A percentile compares a stretch with the other conserved stretches of the same genome.
Conservation (phyloP, 202 grass and related monocot species). For the Elaeis oleifera region DNA sequence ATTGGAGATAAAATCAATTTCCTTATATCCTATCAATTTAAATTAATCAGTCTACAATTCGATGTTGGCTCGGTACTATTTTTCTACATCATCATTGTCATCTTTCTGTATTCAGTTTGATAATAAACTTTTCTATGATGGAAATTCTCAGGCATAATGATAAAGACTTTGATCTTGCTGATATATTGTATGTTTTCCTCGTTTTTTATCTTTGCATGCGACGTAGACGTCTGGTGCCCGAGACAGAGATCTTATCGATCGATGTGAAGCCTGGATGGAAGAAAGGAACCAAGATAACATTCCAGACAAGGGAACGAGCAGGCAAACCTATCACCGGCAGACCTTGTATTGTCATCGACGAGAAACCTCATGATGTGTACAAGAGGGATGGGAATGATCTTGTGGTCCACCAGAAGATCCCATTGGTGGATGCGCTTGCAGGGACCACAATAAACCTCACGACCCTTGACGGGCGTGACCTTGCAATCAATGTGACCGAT, state of each 20-base stretch:
- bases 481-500: conserved; percentile 68
- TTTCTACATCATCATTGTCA: no score
- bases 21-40: no score
- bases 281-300: conserved; percentile 94
- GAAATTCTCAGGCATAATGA: no score
- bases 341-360: conserved; percentile 82
- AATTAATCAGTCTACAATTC: no score
- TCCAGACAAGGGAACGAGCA: conserved; percentile 88
- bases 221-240: conserved; percentile 44
- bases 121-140: no score
- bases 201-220: conserved; percentile 14
- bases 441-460: conserved; percentile 69
- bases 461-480: conserved; percentile 69
- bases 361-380: conserved; percentile 83
- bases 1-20: no score
- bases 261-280: conserved; percentile 95
- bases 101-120: no score
- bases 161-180: conserved; percentile 1
- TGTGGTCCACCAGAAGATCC: conserved; percentile 53
- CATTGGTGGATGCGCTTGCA: conserved; percentile 69
- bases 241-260: conserved; percentile 85
- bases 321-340: conserved; percentile 62
- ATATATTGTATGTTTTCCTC: no score
- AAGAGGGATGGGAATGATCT: conserved; percentile 84
- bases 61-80: no score